Base-by-base conservation (phyloP, 768 basidiomycete genomes). In the Pulveroboletus sp. region DNA sequence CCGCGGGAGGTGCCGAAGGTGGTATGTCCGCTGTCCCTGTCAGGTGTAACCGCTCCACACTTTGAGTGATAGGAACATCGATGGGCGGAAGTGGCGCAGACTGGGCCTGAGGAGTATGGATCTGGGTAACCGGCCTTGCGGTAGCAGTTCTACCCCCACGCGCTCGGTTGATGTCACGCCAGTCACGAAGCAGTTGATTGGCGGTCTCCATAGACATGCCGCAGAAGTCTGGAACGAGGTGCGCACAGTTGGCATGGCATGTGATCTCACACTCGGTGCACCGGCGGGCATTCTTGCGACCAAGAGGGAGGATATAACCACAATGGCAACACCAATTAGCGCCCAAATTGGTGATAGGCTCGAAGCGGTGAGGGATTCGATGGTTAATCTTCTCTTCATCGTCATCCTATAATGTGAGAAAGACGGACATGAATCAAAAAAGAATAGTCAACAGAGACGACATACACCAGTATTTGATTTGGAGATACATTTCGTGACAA, bases 301-400 rank as follows among this genome's bases (percentile, higher is more conserved):
- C 95, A 42, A 98, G 80, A 48, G 96, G 94, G 24, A 96, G 80
- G 81, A 99, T 94, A 63, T 94, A 96, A 55, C 96, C 96, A 67
- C 96, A 99, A 68, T 99, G 96, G 67, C 96, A 99, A 70, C 96
- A 99, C 96, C 96, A 99, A 63, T 95, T 97, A 15, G 96, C 91
- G 39, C 93, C 90, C 49, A 98, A 86, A 69, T 96, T 98, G 54
- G 93, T 97, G 61, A 96, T 82, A 15, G 94, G 85, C 60, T 94
- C 92, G 73, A 99, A 99, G 18, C 96, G 86, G 70, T 99, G 96
- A 46, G 96, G 96, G 60, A 99, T 98, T 46, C 96, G 89, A 71
- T 99, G 96, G 62, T 99, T 98, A 68, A 98, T 93, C 72, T 96
- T 95, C 70, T 98, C 95, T 69, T 89, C 95, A 69, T 99, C 96